phyloP scores from a whole-genome alignment of 2,329 filamentous ascomycete genomes.

The Trichoderma asperellum region DNA sequence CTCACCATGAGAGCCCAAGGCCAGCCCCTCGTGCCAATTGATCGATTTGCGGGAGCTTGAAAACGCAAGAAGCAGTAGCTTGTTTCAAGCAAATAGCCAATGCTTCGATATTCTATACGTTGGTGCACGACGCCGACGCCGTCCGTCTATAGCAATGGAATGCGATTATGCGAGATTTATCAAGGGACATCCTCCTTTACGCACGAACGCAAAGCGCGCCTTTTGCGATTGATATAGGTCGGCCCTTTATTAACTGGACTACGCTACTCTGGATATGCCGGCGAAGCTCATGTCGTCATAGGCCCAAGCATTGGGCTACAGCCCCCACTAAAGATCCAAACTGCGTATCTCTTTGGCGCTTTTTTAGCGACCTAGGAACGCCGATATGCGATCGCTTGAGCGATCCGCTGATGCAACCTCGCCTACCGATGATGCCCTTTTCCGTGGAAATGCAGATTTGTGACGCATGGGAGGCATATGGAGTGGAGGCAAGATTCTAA shows the following conservation, averaged over 20 bases:
- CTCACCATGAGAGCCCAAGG: conserved; percentile 13
- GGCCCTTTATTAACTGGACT: background rate
- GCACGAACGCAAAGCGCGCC: background rate
- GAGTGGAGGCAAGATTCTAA: background rate
- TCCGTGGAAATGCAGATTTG: background rate
- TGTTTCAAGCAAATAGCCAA: background rate
- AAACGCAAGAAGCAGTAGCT: background rate
- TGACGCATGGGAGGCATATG: background rate
- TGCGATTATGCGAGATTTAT: conserved; percentile 18
- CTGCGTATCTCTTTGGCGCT: background rate
- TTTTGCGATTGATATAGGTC: conserved; percentile 18
- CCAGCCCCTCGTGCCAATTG: conserved; percentile 19
- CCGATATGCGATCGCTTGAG: conserved; percentile 3
- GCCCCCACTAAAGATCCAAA: conserved; percentile 6
- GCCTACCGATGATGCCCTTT: background rate
- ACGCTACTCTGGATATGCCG: conserved; percentile 16
- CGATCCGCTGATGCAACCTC: background rate
- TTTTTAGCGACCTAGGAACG: conserved; percentile 15
- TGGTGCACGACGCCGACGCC: background rate
- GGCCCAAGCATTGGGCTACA: background rate
- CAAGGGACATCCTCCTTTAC: background rate
- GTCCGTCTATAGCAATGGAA: background rate
- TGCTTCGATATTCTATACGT: background rate
- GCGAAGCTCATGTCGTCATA: conserved; percentile 23
- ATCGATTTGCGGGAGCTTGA: background rate